Percentiles rank a stretch among this genome's conserved stretches.
phyloP scores from a whole-genome alignment of 2,329 filamentous ascomycete species.

The Penicillium capsulatum region DNA sequence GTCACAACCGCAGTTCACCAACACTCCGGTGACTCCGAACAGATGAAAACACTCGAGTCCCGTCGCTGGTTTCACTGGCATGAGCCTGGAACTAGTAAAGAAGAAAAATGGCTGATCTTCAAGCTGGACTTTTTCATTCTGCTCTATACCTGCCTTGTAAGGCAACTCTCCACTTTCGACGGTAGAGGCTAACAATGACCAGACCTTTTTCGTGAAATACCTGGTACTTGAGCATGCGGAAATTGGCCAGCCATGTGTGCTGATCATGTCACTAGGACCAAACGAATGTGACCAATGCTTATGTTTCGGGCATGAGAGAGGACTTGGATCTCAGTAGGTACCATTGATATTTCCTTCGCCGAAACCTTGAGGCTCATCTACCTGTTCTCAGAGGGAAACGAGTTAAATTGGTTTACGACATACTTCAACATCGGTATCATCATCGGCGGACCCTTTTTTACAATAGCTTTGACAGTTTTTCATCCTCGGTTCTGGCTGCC shows the following conservation, averaged over 20 bases:
- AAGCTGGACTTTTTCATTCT: conserved; percentile 48
- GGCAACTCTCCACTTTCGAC: background rate
- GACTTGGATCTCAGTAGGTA: conserved; percentile 39
- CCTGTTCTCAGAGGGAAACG: conserved; percentile 20
- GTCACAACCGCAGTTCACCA: too few species aligned
- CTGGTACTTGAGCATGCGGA: background rate
- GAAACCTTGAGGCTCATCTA: background rate
- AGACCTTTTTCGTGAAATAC: conserved; percentile 36
- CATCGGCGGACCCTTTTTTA: conserved; percentile 27
- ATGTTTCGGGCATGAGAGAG: conserved; percentile 47
- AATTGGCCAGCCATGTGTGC: background rate
- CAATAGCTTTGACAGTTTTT: conserved; percentile 38
- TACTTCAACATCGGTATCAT: conserved; percentile 45
- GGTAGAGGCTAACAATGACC: background rate
- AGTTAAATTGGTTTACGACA: conserved; percentile 41
- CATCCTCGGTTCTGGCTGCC: conserved; percentile 42
- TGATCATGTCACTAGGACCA: conserved; percentile 27
- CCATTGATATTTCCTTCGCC: background rate
- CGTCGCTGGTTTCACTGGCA: conserved; percentile 32
- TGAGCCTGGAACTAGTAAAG: conserved; percentile 38
- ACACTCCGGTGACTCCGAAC: background rate
- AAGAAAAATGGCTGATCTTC: conserved; percentile 45
- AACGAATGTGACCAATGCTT: conserved; percentile 48
- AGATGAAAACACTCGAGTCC: background rate
- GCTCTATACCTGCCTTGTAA: conserved; percentile 37